Base-by-base conservation (phyloP, 169 alveolate genomes). In the Babesia divergens region DNA sequence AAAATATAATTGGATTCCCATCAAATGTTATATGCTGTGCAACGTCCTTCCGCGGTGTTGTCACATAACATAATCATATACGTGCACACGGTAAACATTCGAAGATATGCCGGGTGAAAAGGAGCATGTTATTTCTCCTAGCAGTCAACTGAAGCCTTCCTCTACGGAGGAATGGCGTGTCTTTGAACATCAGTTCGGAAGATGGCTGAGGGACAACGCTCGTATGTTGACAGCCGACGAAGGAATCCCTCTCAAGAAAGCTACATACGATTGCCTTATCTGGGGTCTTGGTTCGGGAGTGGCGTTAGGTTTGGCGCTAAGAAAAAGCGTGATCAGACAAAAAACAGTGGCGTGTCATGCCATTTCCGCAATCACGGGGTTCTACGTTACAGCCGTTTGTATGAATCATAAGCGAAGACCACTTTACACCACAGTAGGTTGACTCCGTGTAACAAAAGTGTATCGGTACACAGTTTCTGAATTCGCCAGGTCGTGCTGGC, bases 201-300 rank as follows among this genome's bases (percentile, higher is more conserved):
- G 59, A 9, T 72, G 83, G 83, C 49, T 72, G 28, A 38, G 42
- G n/a, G 83, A 72, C 42, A 72, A 72, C 58, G 69, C 83, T 0
- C 8, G 34, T 18, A 72, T 28, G 18, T 20, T 72, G 2, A 26
- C 74, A 1, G 31, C 51, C 4, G 83, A 72, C 16, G 83, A 72
- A 72, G 74, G 75, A 18, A 56, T 43, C 43, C 65, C 32, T 7
- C 60, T 72, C 37, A 54, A 44, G 26, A 72, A 18, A 16, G 83
- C 83, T 4, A 50, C 83, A 0, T 31, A 42, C 49, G 43, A 34
- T n/a, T 72, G 75, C n/a, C 24, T 72, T 5, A 50, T 51, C 0
- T 11, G 35, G 8, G 83, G 83, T 18, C 8, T 72, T 18, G 50
- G 68, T 6, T 35, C 76, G 0, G 75, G 76, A 5, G 40, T 47